Conservation (phyloP, 2,329 filamentous ascomycete species). For the Pyrenophora graminea region DNA sequence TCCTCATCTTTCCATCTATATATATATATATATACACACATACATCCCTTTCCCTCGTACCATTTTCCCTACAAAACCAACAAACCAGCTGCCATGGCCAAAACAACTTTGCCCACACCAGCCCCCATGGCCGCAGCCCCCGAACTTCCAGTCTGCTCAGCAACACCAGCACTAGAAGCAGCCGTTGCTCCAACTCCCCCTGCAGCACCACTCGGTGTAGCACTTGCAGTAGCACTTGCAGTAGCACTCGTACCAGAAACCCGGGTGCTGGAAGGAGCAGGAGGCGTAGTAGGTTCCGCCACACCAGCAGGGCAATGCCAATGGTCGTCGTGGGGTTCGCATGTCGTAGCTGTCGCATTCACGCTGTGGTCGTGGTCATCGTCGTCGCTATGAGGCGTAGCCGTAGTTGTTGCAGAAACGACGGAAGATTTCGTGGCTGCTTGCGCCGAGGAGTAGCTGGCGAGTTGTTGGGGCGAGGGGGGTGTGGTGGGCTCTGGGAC, state of each 20-base stretch:
- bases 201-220: background rate
- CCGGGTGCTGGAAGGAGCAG: background rate
- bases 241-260: background rate
- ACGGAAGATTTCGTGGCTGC: constrained; percentile 1
- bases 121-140: no score
- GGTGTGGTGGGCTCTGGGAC: constrained; percentile 14
- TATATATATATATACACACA: no score
- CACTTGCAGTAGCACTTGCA: constrained; percentile 15
- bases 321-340: constrained; percentile 34
- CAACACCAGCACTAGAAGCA: no score
- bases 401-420: constrained; percentile 7
- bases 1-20: no score
- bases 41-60: no score
- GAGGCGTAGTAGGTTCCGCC: constrained; percentile 27
- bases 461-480: constrained; percentile 8
- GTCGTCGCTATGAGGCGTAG: constrained; percentile 13
- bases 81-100: no score
- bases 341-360: constrained; percentile 29
- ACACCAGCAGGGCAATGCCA: constrained; percentile 36
- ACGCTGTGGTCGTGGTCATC: constrained; percentile 25
- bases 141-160: no score
- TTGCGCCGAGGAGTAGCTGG: constrained; percentile 6
- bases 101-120: no score
- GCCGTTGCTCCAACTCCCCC: no score
- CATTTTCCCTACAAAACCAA: no score